Conservation (phyloP, 495 filamentous ascomycete genomes). For the Hypoxylon intermedium region DNA sequence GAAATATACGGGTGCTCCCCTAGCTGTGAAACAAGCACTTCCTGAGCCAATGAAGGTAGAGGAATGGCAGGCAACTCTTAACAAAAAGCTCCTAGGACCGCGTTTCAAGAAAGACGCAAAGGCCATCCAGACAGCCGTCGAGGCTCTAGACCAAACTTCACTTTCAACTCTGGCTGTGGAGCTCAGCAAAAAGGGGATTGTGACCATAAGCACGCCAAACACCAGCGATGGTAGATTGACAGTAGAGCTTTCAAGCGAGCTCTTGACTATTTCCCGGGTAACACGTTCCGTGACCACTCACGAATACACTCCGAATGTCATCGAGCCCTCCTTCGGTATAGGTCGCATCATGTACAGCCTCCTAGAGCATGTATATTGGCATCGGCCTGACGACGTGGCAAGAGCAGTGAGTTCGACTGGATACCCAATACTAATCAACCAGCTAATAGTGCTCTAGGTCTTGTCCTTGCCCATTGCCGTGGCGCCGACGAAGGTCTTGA, state of each 20-base stretch:
- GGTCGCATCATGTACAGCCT: slow-evolving; percentile 70
- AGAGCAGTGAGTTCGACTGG: slow-evolving; percentile 62
- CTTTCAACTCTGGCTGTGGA: slow-evolving; percentile 66
- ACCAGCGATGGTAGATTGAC: slow-evolving; percentile 60
- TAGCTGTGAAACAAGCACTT: slow-evolving; percentile 65
- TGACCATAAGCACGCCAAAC: slow-evolving; percentile 63
- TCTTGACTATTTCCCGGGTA: slow-evolving; percentile 63
- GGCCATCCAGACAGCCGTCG: slow-evolving; percentile 64
- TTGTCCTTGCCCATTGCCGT: slow-evolving; percentile 77
- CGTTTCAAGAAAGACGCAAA: slow-evolving; percentile 69
- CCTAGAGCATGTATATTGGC: slow-evolving; percentile 71
- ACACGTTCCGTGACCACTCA: slow-evolving; percentile 62
- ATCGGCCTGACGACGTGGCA: slow-evolving; percentile 65
- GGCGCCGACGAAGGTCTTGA: slow-evolving; percentile 77
- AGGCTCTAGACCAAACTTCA: too few species aligned
- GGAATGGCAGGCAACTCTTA: slow-evolving; percentile 66
- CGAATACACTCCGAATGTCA: slow-evolving; percentile 73
- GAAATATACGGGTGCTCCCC: slow-evolving; percentile 65
- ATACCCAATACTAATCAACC: neutral
- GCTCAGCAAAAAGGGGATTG: slow-evolving; percentile 59
- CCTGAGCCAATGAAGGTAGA: slow-evolving; percentile 62
- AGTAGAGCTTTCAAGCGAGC: slow-evolving; percentile 62
- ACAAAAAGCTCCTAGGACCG: slow-evolving; percentile 72
- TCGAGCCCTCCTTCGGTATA: slow-evolving; percentile 76
- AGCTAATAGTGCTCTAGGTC: slow-evolving; percentile 51